A percentile compares a stretch with the other conserved stretches of the same genome.
Evolutionary conservation across 306 rosid species (phyloP).

Genomic region (Trichosanthes truncata): DNA sequence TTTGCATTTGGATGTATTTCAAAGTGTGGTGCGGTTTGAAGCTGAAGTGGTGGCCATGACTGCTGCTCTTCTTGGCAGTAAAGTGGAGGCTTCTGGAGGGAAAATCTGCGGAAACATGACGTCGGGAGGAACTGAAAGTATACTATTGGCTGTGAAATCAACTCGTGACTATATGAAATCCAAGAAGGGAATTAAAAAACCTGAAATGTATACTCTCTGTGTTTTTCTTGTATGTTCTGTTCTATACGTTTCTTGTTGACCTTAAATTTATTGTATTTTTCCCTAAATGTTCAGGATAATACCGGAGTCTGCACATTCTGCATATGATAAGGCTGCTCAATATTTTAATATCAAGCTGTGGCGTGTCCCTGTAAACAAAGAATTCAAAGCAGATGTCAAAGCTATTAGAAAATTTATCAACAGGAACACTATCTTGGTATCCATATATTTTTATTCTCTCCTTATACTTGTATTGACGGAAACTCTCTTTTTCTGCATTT

Average conservation of each 20-base stretch:
- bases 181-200: slow-evolving; percentile 66
- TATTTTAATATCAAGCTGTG: slow-evolving; percentile 88
- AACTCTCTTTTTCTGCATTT: neutral
- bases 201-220: slow-evolving; percentile 63
- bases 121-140: slow-evolving; percentile 98
- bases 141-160: slow-evolving; percentile 78
- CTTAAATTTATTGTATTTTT: slow-evolving; percentile 13
- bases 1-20: slow-evolving; percentile 86
- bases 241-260: slow-evolving; percentile 8
- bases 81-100: slow-evolving; percentile 70
- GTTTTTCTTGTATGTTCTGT: neutral
- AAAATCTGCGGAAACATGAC: slow-evolving; percentile 97
- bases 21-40: slow-evolving; percentile 71
- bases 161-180: slow-evolving; percentile 91
- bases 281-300: slow-evolving; percentile 54
- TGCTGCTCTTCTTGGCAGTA: slow-evolving; percentile 77
- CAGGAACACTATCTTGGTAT: slow-evolving; percentile 80
- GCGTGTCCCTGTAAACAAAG: slow-evolving; percentile 75
- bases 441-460: neutral
- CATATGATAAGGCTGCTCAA: slow-evolving; percentile 96
- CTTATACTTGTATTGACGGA: neutral
- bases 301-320: slow-evolving; percentile 89
- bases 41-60: slow-evolving; percentile 97
- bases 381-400: slow-evolving; percentile 67
- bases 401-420: slow-evolving; percentile 56